These are phyloP conservation scores for Phylloporus arenicola DNA, from an alignment of 768 basidiomycete genomes.

Conservation along the genomic window DNA sequence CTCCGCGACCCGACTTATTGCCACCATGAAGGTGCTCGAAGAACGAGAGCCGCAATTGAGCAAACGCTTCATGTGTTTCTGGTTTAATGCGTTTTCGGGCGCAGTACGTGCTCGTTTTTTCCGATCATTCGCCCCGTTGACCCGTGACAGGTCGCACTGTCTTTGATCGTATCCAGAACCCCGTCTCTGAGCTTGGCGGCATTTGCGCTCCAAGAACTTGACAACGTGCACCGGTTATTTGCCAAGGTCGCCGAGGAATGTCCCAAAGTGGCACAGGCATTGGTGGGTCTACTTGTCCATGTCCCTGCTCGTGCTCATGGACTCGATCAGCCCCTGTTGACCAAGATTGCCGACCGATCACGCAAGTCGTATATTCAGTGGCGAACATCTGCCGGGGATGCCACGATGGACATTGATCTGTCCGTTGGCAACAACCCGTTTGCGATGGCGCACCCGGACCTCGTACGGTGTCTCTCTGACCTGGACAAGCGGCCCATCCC, in stretches of 20 bases:
- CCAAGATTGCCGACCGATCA: slow-evolving; percentile 50
- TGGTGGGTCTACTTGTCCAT: slow-evolving; percentile 36
- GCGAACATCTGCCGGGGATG: slow-evolving; percentile 21
- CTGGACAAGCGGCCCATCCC: slow-evolving; percentile 19
- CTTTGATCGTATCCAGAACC: slow-evolving; percentile 57
- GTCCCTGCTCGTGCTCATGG: slow-evolving; percentile 6
- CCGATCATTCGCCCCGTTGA: not conserved
- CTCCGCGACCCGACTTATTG: slow-evolving; percentile 52
- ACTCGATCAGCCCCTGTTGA: slow-evolving; percentile 45
- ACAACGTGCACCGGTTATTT: slow-evolving; percentile 54
- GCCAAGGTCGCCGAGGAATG: slow-evolving; percentile 51
- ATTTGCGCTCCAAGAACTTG: slow-evolving; percentile 57
- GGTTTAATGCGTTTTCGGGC: slow-evolving; percentile 71
- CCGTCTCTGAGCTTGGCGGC: slow-evolving; percentile 54
- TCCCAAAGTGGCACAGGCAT: slow-evolving; percentile 53
- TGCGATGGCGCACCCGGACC: slow-evolving; percentile 19
- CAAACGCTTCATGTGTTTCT: slow-evolving; percentile 63
- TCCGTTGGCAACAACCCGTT: slow-evolving; percentile 13
- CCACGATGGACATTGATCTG: slow-evolving; percentile 27
- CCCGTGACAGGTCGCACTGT: slow-evolving; percentile 50
- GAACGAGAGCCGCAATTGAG: slow-evolving; percentile 55
- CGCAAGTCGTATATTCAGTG: slow-evolving; percentile 41
- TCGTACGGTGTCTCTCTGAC: slow-evolving; percentile 22
- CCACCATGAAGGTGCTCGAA: slow-evolving; percentile 51
- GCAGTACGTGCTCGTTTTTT: slow-evolving; percentile 43